Base-by-base conservation (phyloP, 352 stramenopile species). In the Phytopythium mirpurense region DNA sequence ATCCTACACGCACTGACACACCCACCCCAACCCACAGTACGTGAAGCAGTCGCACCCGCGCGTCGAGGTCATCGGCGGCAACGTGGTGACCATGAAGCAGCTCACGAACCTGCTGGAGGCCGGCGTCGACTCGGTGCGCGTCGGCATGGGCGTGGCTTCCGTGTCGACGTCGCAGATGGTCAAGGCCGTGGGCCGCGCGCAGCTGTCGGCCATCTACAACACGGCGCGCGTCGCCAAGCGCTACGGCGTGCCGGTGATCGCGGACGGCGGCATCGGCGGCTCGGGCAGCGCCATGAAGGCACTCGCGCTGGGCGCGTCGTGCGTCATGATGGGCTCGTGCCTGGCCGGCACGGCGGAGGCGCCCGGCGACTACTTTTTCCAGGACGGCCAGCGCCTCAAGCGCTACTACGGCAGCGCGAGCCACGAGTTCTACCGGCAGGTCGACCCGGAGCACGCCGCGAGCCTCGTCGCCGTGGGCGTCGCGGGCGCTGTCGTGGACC, bases 121-220 rank as follows among this genome's bases (percentile, higher is more conserved):
- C 14, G 97, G 97, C 36, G 96, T 97, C n/a, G 97, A 99, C 70
- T 96, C 94, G 42, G 83, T 99, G 44, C 89, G 97, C 24, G 96
- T 99, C 7, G 97, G 97, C 54, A 99, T 99, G 97, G 97, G 97
- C 57, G 96, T 98, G 14, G 97, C 96, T 36, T 98, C 93, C 15
- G 98, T 99, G 56, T 99, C 97, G 62, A 99, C 97, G 18, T 99
- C 97, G 36, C 97, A 99, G 76, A 97, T 99, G 78, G 86, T 99
- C 43, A 98, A 97, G 72, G 97, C 96, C 43, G 96, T 99, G 18
- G 96, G 96, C 18, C 90, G 97, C 52, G 97, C 96, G 5, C 97
- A 99, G 72, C 92, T 97, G 18, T 99, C 96, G 34, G 95, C 97
- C 23, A 98, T 99, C 42, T 99, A 98, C 82, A 96, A 98, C 78